phyloP scores from a whole-genome alignment of 805 yeast species.

The Barnettozyma californica region DNA sequence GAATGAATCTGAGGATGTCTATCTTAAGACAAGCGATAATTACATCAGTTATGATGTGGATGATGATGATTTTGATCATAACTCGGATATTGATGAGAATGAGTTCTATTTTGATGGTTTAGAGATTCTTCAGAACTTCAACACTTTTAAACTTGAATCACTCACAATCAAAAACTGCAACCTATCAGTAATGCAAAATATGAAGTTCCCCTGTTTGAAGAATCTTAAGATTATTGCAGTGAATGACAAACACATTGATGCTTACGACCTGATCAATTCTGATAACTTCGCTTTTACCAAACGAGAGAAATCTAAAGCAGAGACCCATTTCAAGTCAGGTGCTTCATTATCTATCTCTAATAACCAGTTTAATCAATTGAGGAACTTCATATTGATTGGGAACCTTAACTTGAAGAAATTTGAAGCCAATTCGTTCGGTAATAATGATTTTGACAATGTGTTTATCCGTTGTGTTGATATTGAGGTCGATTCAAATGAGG shows the following conservation, averaged over 20 bases:
- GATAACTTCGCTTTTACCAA: conserved; percentile 3
- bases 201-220: conserved; percentile 12
- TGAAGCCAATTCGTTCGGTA: not conserved
- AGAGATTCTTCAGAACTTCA: conserved; percentile 20
- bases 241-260: conserved; percentile 21
- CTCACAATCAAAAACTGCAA: conserved; percentile 21
- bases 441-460: not conserved
- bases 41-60: conserved; percentile 15
- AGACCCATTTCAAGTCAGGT: conserved; percentile 6
- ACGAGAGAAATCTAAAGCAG: not conserved
- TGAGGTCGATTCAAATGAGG: conserved; percentile 3
- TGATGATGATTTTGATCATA: conserved; percentile 29
- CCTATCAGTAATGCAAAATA: conserved; percentile 16
- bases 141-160: conserved; percentile 10
- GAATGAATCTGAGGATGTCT: conserved; percentile 23
- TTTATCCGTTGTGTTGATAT: conserved; percentile 8
- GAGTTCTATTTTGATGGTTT: conserved; percentile 33
- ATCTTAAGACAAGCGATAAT: conserved; percentile 19
- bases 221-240: conserved; percentile 18
- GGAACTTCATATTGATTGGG: conserved; percentile 12
- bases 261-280: conserved; percentile 16
- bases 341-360: conserved; percentile 2
- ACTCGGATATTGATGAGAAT: conserved; percentile 31
- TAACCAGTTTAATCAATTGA: conserved; percentile 7
- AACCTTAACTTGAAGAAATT: conserved; percentile 9